Evolutionary conservation across 1,284 basidiomycete genomes (phyloP), one percentile per base, ranked within the genome.

Genomic region (Hymenochaete sp.): DNA sequence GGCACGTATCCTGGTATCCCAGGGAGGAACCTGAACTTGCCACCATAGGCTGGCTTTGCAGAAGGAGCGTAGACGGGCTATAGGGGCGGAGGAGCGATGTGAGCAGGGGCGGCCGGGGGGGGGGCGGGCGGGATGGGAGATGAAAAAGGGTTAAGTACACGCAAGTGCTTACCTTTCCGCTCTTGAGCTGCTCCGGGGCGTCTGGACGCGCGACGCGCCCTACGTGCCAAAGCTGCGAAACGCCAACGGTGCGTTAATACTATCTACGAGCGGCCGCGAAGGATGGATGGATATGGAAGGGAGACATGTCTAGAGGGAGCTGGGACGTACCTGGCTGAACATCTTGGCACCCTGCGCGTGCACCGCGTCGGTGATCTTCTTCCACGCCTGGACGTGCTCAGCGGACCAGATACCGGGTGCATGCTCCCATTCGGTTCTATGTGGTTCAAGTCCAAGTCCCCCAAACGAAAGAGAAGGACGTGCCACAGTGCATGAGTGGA

Each of bases 271-370:
- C n/a, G n/a, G n/a, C 8, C 4, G n/a, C 22, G 1, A 19, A n/a
- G 28, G 26, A 45, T n/a, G n/a, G 13, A 13, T 26, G 13, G 25
- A 14, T 8, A 24, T 3, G 7, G 13, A 3, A 13, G 29, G 22
- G 22, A 40, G 13, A 16, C 14, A 8, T 7, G 14, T 35, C 10
- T 41, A 41, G 32, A n/a, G 16, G 16, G 7, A 44, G 4, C 18
- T 16, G 37, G 53, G 44, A 66, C 67, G 65, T 8, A 70, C 56
- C 56, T 73, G 70, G n/a, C 58, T 38, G 51, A 62, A 68, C 44
- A 72, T 66, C 47, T 56, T 54, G 0, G 60, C 61, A 2, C 63
- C 64, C 45, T 68, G 67, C 7, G 56, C 57, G 56, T 73, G 71
- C 0, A 75, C 70, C 9, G 59, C 63, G 32, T 64, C 62, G 8